Evolutionary conservation across 805 yeast species (phyloP).

Genomic region (Yarrowia sp.): DNA sequence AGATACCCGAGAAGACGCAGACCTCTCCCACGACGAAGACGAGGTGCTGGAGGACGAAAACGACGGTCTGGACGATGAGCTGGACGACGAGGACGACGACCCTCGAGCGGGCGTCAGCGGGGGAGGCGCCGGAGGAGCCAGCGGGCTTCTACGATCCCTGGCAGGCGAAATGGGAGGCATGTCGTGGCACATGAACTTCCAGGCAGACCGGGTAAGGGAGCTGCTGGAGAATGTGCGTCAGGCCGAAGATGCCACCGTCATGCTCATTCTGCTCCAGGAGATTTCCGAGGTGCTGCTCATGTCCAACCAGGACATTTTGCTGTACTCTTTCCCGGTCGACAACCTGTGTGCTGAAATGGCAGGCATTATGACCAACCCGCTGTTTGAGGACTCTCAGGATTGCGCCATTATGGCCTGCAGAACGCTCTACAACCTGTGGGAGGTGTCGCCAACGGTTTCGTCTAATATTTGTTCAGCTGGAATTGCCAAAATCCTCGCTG

Average conservation of each 20-base stretch:
- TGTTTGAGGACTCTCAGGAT: conserved; percentile 70
- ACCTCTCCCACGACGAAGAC: conserved; percentile 38
- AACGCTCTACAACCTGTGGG: conserved; percentile 80
- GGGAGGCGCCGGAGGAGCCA: conserved; percentile 42
- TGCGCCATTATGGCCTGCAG: conserved; percentile 84
- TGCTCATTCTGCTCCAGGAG: conserved; percentile 49
- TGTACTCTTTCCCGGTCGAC: conserved; percentile 60
- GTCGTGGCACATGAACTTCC: conserved; percentile 41
- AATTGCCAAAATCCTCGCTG: conserved; percentile 69
- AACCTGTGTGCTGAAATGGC: conserved; percentile 63
- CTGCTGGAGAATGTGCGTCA: conserved; percentile 41
- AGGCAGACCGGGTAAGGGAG: conserved; percentile 36
- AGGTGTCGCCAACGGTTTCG: conserved; percentile 70
- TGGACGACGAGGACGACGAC: conserved; percentile 44
- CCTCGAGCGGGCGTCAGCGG: conserved; percentile 44
- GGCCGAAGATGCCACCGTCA: conserved; percentile 45
- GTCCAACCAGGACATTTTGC: conserved; percentile 47
- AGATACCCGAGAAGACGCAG: conserved; percentile 42
- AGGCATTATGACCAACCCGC: conserved; percentile 63
- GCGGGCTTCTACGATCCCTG: conserved; percentile 43
- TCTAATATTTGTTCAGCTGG: conserved; percentile 68
- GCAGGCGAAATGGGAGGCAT: conserved; percentile 41
- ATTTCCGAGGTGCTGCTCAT: conserved; percentile 49
- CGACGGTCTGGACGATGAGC: conserved; percentile 37
- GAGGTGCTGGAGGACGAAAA: conserved; percentile 41